A percentile compares a stretch with the other conserved stretches of the same genome.
phyloP scores from a whole-genome alignment of 2,329 filamentous ascomycete species.

The Claviceps spartinae region DNA sequence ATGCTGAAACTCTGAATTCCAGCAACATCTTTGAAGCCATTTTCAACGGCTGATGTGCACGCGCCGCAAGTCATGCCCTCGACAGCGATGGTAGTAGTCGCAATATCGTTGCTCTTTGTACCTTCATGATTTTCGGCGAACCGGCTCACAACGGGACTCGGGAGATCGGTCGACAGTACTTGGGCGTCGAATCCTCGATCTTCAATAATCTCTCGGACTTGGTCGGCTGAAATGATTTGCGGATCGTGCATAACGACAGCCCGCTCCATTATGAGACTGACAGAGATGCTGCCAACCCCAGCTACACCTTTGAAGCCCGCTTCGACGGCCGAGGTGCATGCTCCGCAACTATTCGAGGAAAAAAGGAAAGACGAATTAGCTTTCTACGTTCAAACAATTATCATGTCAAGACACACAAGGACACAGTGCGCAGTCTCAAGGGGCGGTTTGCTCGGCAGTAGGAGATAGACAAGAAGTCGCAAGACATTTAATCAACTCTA shows the following conservation, averaged over 20 bases:
- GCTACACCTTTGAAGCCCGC: slow-evolving; percentile 71
- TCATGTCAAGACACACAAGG: not conserved
- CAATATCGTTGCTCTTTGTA: slow-evolving; percentile 28
- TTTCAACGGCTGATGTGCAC: slow-evolving; percentile 75
- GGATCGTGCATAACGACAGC: slow-evolving; percentile 90
- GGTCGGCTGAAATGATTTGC: slow-evolving; percentile 54
- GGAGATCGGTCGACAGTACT: slow-evolving; percentile 69
- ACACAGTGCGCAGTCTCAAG: slow-evolving; percentile 8
- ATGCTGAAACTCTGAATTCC: slow-evolving; percentile 69
- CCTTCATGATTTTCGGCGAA: slow-evolving; percentile 21
- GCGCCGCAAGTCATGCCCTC: slow-evolving; percentile 88
- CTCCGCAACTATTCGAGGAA: slow-evolving; percentile 56
- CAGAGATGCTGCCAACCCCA: slow-evolving; percentile 74
- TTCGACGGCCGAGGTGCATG: slow-evolving; percentile 93
- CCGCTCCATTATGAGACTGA: slow-evolving; percentile 88
- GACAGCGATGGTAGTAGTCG: slow-evolving; percentile 64
- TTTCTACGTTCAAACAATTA: not conserved
- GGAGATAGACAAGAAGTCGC: not conserved
- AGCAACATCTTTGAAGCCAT: slow-evolving; percentile 59
- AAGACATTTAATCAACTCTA: not conserved
- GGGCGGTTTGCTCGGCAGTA: slow-evolving; percentile 19
- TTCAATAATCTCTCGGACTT: slow-evolving; percentile 75
- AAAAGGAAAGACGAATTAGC: not conserved
- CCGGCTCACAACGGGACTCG: slow-evolving; percentile 34
- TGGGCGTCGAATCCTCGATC: slow-evolving; percentile 86